Evolutionary conservation across 2,329 filamentous ascomycete species (phyloP).

Genomic region (Trichoderma afroharzianum): DNA sequence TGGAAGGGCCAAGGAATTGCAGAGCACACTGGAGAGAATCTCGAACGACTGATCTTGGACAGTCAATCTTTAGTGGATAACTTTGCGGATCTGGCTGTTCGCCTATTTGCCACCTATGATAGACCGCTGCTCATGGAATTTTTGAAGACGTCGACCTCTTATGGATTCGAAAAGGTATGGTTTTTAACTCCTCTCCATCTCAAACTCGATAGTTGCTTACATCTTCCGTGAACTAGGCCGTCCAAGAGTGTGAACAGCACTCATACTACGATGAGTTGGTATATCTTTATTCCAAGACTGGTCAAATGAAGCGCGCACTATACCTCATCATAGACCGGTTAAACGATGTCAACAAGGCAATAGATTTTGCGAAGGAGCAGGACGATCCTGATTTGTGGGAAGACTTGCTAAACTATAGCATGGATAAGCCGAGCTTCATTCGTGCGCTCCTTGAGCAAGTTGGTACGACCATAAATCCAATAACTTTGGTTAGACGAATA

Average conservation of each 20-base stretch:
- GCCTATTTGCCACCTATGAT: constrained; percentile 82
- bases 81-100: constrained; percentile 82
- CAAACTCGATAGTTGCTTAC: constrained; percentile 18
- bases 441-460: constrained; percentile 88
- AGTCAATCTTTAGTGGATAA: constrained; percentile 71
- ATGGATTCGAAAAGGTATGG: constrained; percentile 72
- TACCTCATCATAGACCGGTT: constrained; percentile 93
- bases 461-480: constrained; percentile 88
- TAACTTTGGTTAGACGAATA: constrained; percentile 83
- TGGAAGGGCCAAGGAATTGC: constrained; percentile 72
- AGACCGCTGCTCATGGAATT: constrained; percentile 80
- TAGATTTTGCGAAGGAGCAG: constrained; percentile 90
- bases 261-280: constrained; percentile 92
- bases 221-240: constrained; percentile 45
- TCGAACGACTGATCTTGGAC: constrained; percentile 55
- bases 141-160: constrained; percentile 77
- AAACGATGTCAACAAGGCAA: constrained; percentile 85
- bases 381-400: constrained; percentile 93
- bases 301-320: constrained; percentile 85
- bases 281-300: constrained; percentile 90
- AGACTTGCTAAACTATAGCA: constrained; percentile 88
- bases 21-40: constrained; percentile 50
- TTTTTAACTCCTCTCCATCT: neutral
- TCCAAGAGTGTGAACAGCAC: constrained; percentile 71
- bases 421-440: constrained; percentile 97